Evolutionary conservation across 768 basidiomycete species (phyloP), one percentile per base, ranked within the genome.

Genomic region (Mycena crocata): DNA sequence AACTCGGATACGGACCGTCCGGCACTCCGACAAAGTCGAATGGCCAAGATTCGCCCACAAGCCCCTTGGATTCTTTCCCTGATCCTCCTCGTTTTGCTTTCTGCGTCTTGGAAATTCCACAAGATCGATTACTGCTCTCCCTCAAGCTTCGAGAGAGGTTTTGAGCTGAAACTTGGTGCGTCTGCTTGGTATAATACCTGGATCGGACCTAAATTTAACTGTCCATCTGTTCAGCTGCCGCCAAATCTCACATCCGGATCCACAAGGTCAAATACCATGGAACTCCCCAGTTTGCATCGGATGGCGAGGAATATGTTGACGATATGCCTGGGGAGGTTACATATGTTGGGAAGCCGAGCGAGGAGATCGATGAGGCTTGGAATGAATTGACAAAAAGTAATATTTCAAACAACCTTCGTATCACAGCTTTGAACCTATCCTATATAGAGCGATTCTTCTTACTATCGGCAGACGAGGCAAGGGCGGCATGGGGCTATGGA

Each of bases 311-410:
- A 34, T 55, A 39, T 24, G 32, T 55, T 23, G 32, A 39, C 15
- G 37, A 55, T 23, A 13, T 40, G 35, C 37, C 54, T 34, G 54
- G 54, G 8, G 54, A 55, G 54, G 54, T 55, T 15, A n/a, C 24
- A 3, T 55, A 55, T 21, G 54, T 55, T 14, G 54, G 54, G 5
- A n/a, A n/a, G 13, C 54, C 54, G 35, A 55, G 54, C 39, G 35
- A 39, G 17, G 54, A 55, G 19, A 55, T 55, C 54, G 54, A 55
- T 37, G 54, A 55, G 54, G 54, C 54, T 9, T 55, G 54, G 54
- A 55, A 55, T 34, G 35, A 55, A 40, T 26, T 55, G 37, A 55
- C 54, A 19, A 54, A n/a, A 21, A 23, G 54, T 55, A n/a, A n/a
- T n/a, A n/a, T n/a, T n/a, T n/a, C n/a, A n/a, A n/a, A n/a, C n/a